Percentiles rank a stretch among this genome's conserved stretches.
These are phyloP conservation scores for Amborella trichopoda DNA, from an alignment of 164 flowering plant genomes.

Conservation along the genomic window DNA sequence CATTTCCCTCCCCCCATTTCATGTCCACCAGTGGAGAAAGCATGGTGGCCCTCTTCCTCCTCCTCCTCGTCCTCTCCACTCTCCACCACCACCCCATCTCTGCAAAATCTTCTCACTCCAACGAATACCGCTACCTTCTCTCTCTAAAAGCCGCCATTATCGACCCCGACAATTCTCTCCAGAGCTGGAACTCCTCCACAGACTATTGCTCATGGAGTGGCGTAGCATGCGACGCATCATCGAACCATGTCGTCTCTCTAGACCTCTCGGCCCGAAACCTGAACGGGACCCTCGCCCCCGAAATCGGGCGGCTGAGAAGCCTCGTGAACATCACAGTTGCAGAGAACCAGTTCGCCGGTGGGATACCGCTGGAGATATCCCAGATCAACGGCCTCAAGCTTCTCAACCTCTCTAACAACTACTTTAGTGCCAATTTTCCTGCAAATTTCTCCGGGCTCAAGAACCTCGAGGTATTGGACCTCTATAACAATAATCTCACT, in stretches of 20 bases:
- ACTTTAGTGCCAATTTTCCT: constrained; percentile 54
- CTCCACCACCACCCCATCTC: constrained; percentile 5
- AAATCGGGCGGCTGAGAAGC: constrained; percentile 30
- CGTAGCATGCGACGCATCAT: constrained; percentile 52
- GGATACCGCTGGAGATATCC: constrained; percentile 43
- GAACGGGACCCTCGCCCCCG: constrained; percentile 50
- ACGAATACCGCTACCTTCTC: constrained; percentile 54
- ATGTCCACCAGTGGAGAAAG: background rate
- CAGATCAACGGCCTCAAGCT: constrained; percentile 27
- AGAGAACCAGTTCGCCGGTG: constrained; percentile 47
- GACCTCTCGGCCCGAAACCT: constrained; percentile 56
- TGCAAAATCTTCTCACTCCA: constrained; percentile 15
- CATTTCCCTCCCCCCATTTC: too few species aligned
- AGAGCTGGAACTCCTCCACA: constrained; percentile 45
- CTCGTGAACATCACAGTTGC: constrained; percentile 48
- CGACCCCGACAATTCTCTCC: constrained; percentile 39
- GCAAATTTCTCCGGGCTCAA: constrained; percentile 24
- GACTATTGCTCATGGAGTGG: constrained; percentile 58
- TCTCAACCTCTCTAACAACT: constrained; percentile 73
- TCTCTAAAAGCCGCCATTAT: constrained; percentile 51
- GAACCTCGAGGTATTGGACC: constrained; percentile 43
- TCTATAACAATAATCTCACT: constrained; percentile 81
- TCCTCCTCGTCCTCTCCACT: constrained; percentile 15
- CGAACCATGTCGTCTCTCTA: constrained; percentile 42
- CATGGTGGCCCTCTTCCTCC: constrained; percentile 14